These are phyloP conservation scores for Globisporangium nodosum DNA, from an alignment of 352 stramenopile species.

Conservation along the genomic window DNA sequence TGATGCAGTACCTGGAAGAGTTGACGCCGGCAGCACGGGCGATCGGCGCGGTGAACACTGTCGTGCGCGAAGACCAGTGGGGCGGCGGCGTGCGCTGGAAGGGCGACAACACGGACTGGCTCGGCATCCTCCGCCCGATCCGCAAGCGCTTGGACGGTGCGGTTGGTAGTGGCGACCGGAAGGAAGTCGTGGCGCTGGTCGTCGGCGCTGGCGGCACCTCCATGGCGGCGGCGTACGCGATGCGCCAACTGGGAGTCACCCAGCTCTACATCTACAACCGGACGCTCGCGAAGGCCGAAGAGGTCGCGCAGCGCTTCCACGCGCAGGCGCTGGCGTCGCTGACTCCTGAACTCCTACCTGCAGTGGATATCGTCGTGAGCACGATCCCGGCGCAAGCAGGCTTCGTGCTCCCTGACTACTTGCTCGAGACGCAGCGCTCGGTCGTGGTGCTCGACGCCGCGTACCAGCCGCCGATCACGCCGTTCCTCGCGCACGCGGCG, in stretches of 20 bases:
- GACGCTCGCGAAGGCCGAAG: constrained; percentile 89
- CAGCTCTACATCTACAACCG: constrained; percentile 95
- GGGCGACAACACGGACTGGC: constrained; percentile 99
- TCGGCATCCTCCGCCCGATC: constrained; percentile 94
- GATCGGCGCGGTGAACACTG: constrained; percentile 99
- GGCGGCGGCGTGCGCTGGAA: constrained; percentile 41
- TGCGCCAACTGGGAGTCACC: constrained; percentile 76
- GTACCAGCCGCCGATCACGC: constrained; percentile 96
- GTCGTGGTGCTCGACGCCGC: constrained; percentile 95
- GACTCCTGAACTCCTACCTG: constrained; percentile 34
- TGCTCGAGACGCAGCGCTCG: constrained; percentile 23
- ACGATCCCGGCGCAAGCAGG: constrained; percentile 91
- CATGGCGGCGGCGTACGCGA: constrained; percentile 93
- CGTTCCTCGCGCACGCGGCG: constrained; percentile 88
- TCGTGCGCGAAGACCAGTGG: constrained; percentile 73
- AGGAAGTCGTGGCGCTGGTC: constrained; percentile 54
- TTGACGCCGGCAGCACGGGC: constrained; percentile 88
- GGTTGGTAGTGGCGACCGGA: background rate
- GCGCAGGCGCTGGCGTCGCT: constrained; percentile 60
- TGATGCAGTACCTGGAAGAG: constrained; percentile 92
- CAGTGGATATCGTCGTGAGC: constrained; percentile 91
- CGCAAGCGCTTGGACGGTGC: constrained; percentile 36
- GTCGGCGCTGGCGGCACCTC: constrained; percentile 93
- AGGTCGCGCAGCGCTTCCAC: constrained; percentile 86
- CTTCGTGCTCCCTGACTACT: constrained; percentile 72